Conservation (phyloP, 2,329 filamentous ascomycete genomes). For the Onygenales sp. region DNA sequence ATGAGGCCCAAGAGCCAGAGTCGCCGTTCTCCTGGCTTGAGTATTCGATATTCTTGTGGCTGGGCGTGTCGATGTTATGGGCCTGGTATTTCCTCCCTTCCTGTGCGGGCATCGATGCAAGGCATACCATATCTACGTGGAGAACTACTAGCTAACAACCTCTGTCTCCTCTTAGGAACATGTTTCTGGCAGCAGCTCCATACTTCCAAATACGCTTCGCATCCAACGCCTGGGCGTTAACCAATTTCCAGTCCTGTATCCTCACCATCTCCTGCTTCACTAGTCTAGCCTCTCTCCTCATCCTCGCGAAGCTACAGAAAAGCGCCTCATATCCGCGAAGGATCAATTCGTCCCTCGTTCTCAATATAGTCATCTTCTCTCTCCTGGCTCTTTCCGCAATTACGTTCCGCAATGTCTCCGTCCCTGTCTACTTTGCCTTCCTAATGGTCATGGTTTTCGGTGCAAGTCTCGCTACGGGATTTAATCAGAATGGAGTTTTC, state of each 20-base stretch:
- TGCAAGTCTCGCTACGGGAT: constrained; percentile 69
- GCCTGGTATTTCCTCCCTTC: constrained; percentile 59
- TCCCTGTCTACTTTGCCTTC: constrained; percentile 66
- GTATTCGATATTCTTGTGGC: constrained; percentile 73
- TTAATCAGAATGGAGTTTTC: constrained; percentile 91
- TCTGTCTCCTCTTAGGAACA: constrained; percentile 57
- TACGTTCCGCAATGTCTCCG: constrained; percentile 52
- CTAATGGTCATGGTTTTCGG: constrained; percentile 70
- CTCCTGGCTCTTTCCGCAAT: constrained; percentile 73
- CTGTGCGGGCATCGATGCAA: not conserved
- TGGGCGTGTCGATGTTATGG: constrained; percentile 94
- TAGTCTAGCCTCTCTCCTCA: constrained; percentile 65
- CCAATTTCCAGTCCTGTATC: constrained; percentile 84
- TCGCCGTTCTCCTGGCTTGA: constrained; percentile 68
- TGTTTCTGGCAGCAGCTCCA: constrained; percentile 90
- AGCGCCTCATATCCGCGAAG: constrained; percentile 80
- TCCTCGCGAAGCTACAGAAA: constrained; percentile 71
- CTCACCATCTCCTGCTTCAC: constrained; percentile 76
- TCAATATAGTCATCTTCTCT: constrained; percentile 69
- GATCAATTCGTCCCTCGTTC: constrained; percentile 64
- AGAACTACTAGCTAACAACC: not conserved
- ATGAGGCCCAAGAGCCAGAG: not conserved
- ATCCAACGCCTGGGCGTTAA: constrained; percentile 58
- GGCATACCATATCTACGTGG: too few relatives aligned
- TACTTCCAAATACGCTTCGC: constrained; percentile 83